phyloP scores from a whole-genome alignment of 1,284 basidiomycete genomes.

The Apiotrichum montevideense region DNA sequence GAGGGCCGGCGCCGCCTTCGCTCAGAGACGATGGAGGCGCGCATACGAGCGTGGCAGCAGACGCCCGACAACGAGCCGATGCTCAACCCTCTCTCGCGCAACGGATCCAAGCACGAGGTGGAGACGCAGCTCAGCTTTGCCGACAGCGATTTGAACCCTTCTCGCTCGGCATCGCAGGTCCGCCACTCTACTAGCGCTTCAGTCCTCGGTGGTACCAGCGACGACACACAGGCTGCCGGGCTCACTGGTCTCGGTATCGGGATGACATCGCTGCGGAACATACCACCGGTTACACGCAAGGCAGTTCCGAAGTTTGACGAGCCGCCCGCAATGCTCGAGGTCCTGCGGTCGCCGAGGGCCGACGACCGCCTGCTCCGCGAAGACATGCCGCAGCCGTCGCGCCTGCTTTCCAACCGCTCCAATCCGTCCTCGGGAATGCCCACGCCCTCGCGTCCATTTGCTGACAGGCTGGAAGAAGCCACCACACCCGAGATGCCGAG shows the following conservation, averaged over 20 bases:
- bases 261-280: too few relatives aligned
- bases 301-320: background rate
- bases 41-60: conserved; percentile 36
- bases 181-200: background rate
- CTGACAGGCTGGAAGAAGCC: background rate
- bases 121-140: conserved; percentile 35
- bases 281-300: background rate
- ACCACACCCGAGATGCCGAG: too few relatives aligned
- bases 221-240: background rate
- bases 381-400: background rate
- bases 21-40: conserved; percentile 12
- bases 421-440: background rate
- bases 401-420: background rate
- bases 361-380: too few relatives aligned
- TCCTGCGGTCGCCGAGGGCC: background rate
- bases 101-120: background rate
- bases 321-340: background rate
- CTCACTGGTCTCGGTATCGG: background rate
- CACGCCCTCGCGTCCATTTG: too few relatives aligned
- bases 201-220: background rate
- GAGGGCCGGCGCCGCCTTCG: background rate
- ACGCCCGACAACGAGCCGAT: conserved; percentile 6
- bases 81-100: conserved; percentile 1
- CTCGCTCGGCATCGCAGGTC: conserved; percentile 40
- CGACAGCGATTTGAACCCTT: conserved; percentile 42